A percentile compares a stretch with the other conserved stretches of the same genome.
Conservation (phyloP, 108 stramenopile genomes). For the Nitzschia palea region DNA sequence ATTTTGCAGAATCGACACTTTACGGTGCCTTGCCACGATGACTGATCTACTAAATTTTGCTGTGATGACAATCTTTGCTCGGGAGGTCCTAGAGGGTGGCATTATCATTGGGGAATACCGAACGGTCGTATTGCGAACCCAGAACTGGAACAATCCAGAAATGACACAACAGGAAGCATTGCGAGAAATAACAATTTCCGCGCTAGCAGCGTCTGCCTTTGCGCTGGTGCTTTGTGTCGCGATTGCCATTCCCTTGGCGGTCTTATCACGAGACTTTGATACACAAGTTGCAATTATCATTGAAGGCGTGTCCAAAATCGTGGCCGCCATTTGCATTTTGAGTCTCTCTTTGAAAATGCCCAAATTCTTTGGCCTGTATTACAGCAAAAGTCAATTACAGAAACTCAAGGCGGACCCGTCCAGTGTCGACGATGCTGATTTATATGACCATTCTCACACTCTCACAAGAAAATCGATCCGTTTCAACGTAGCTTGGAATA, state of each 20-base stretch:
- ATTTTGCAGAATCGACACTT: background rate
- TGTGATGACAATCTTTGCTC: slow-evolving; percentile 72
- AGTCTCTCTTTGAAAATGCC: slow-evolving; percentile 80
- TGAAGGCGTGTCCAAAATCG: slow-evolving; percentile 77
- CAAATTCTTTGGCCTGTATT: slow-evolving; percentile 71
- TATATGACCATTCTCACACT: slow-evolving; percentile 15
- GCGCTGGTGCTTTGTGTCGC: slow-evolving; percentile 52
- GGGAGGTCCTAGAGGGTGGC: slow-evolving; percentile 73
- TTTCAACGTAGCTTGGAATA: slow-evolving; percentile 88
- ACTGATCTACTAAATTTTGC: slow-evolving; percentile 43
- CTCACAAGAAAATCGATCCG: slow-evolving; percentile 65
- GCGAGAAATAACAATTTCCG: slow-evolving; percentile 55
- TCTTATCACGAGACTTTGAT: slow-evolving; percentile 60
- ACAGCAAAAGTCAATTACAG: slow-evolving; percentile 34
- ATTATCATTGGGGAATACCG: slow-evolving; percentile 82
- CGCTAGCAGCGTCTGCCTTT: slow-evolving; percentile 54
- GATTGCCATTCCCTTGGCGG: slow-evolving; percentile 61
- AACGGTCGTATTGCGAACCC: slow-evolving; percentile 52
- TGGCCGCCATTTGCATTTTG: slow-evolving; percentile 70
- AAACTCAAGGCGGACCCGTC: slow-evolving; percentile 24
- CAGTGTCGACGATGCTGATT: slow-evolving; percentile 28
- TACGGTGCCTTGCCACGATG: slow-evolving; percentile 23
- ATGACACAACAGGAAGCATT: slow-evolving; percentile 51
- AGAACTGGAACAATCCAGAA: slow-evolving; percentile 34
- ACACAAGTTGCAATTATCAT: slow-evolving; percentile 51